Percentiles rank a stretch among this genome's conserved stretches.
Evolutionary conservation across 2,329 filamentous ascomycete genomes (phyloP).

Genomic region (Ophiostoma himal-ulmi): DNA sequence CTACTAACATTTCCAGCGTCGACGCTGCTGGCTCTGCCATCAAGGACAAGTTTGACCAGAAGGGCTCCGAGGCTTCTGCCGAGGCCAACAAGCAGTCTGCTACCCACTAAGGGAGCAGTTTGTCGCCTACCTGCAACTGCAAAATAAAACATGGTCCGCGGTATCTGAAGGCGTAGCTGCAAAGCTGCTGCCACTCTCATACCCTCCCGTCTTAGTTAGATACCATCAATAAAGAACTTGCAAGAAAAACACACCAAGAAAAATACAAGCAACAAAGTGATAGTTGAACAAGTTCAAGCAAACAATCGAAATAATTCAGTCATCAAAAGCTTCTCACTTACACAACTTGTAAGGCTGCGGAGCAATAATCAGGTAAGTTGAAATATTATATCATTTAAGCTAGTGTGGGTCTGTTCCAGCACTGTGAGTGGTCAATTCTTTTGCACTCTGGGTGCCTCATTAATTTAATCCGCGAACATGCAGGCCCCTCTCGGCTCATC

Average conservation of each 20-base stretch:
- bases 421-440: background rate
- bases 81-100: conserved; percentile 38
- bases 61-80: conserved; percentile 33
- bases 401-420: background rate
- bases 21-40: conserved; percentile 32
- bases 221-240: background rate
- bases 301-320: background rate
- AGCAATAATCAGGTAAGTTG: background rate
- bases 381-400: background rate
- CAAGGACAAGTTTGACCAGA: conserved; percentile 35
- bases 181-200: background rate
- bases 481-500: background rate
- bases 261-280: background rate
- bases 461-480: background rate
- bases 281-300: background rate
- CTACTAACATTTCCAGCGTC: conserved; percentile 28
- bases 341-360: background rate
- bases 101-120: conserved; percentile 33
- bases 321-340: background rate
- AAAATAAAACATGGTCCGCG: background rate
- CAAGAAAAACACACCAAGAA: background rate
- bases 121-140: background rate
- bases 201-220: background rate
- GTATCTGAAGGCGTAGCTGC: background rate
- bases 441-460: background rate